Evolutionary conservation across 345 rosid genomes (phyloP).

Genomic region (Angophora floribunda): DNA sequence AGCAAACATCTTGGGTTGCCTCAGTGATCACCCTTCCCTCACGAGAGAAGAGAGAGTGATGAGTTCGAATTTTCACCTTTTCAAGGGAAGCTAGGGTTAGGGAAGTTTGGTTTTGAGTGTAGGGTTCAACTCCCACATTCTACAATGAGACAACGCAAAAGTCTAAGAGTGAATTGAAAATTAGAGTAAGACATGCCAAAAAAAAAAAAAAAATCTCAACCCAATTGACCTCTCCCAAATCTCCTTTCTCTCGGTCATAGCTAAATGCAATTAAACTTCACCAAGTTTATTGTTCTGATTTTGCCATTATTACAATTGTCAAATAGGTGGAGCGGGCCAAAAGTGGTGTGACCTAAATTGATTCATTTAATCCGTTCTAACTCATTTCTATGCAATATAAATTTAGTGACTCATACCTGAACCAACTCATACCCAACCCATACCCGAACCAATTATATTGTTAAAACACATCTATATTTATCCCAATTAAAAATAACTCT

Average conservation of each 20-base stretch:
- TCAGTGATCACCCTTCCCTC: no score
- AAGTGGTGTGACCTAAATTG: not conserved
- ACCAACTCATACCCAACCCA: not conserved
- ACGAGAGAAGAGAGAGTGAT: no score
- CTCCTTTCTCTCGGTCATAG: not conserved
- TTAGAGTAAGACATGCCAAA: no score
- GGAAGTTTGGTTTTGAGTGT: no score
- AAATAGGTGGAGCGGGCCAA: fast-evolving
- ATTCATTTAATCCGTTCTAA: not conserved
- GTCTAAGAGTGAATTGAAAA: no score
- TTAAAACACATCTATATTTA: not conserved
- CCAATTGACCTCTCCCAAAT: not conserved
- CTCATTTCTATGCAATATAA: not conserved
- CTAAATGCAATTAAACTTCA: not conserved
- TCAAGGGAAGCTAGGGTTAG: no score
- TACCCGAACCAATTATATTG: not conserved
- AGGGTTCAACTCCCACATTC: no score
- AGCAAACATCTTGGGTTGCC: no score
- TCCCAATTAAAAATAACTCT: not conserved
- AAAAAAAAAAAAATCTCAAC: not conserved
- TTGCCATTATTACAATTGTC: not conserved
- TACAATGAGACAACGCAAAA: no score
- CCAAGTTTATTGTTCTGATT: not conserved
- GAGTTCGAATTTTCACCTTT: no score
- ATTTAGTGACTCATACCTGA: not conserved